A percentile compares a stretch with the other conserved stretches of the same genome.
Conservation (phyloP, 352 stramenopile species). For the Pythium angustatum region DNA sequence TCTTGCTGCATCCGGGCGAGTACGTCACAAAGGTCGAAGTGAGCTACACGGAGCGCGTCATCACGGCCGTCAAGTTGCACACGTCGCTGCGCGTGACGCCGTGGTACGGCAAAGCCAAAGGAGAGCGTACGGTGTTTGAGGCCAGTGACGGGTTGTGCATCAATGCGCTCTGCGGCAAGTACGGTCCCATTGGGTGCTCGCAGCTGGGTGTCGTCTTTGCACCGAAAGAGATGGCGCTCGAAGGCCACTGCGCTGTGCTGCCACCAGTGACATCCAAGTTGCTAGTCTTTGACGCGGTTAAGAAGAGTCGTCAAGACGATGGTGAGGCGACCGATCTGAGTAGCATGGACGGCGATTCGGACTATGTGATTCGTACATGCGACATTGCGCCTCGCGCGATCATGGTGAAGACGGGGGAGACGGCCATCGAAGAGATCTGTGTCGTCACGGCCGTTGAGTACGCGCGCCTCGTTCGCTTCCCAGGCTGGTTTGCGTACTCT, state of each 20-base stretch:
- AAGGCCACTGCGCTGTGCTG: neutral
- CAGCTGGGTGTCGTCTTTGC: slow-evolving; percentile 9
- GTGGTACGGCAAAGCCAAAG: neutral
- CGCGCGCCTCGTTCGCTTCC: neutral
- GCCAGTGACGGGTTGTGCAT: slow-evolving; percentile 1
- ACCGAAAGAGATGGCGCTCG: neutral
- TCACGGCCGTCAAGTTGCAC: neutral
- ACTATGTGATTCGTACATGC: neutral
- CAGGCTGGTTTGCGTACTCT: neutral
- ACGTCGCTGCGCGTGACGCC: slow-evolving; percentile 4
- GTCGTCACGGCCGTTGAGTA: slow-evolving; percentile 8
- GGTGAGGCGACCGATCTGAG: no score
- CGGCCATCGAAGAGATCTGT: neutral
- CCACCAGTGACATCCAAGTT: neutral
- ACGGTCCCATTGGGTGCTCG: neutral
- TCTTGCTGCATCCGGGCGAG: slow-evolving; percentile 4
- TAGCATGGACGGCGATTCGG: no score
- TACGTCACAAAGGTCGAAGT: neutral
- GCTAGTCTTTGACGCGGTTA: no score
- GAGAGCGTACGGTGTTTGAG: neutral
- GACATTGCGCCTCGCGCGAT: neutral
- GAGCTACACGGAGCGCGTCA: neutral
- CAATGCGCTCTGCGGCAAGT: slow-evolving; percentile 8
- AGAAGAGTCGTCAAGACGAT: neutral
- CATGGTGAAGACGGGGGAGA: neutral